Conservation (phyloP, 1,284 basidiomycete species). For the Trichosporon coremiiforme region DNA sequence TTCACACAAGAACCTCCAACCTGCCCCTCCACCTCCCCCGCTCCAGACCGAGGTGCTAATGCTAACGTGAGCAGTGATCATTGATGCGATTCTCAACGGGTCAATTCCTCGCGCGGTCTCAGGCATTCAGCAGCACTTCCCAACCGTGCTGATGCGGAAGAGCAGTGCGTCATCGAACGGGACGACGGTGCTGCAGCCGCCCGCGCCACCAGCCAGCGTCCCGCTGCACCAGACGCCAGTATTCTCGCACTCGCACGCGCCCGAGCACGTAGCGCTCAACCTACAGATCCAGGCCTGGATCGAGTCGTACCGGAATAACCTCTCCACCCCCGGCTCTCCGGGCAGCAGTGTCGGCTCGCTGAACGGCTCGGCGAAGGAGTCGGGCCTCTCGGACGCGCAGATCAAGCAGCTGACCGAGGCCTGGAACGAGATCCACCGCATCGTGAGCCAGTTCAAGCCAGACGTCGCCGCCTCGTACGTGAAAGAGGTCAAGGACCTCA, state of each 20-base stretch:
- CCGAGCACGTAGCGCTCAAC: slow-evolving; percentile 50
- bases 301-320: slow-evolving; percentile 38
- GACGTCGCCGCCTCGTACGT: slow-evolving; percentile 49
- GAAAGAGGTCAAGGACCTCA: slow-evolving; percentile 53
- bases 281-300: slow-evolving; percentile 55
- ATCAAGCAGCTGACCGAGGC: slow-evolving; percentile 44
- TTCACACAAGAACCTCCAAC: neutral
- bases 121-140: slow-evolving; percentile 45
- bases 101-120: slow-evolving; percentile 46
- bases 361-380: slow-evolving; percentile 17
- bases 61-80: slow-evolving; percentile 37
- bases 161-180: neutral
- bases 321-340: slow-evolving; percentile 40
- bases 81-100: slow-evolving; percentile 50
- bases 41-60: neutral
- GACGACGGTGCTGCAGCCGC: slow-evolving; percentile 10
- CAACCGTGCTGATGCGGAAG: slow-evolving; percentile 33
- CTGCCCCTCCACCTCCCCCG: neutral
- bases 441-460: slow-evolving; percentile 39
- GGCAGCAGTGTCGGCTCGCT: slow-evolving; percentile 16
- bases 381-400: slow-evolving; percentile 32
- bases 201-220: neutral
- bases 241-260: slow-evolving; percentile 35
- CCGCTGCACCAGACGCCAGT: slow-evolving; percentile 39
- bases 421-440: slow-evolving; percentile 14